Evolutionary conservation across 768 basidiomycete species (phyloP), one percentile per base, ranked within the genome.

Genomic region (Lentinula lateritia): DNA sequence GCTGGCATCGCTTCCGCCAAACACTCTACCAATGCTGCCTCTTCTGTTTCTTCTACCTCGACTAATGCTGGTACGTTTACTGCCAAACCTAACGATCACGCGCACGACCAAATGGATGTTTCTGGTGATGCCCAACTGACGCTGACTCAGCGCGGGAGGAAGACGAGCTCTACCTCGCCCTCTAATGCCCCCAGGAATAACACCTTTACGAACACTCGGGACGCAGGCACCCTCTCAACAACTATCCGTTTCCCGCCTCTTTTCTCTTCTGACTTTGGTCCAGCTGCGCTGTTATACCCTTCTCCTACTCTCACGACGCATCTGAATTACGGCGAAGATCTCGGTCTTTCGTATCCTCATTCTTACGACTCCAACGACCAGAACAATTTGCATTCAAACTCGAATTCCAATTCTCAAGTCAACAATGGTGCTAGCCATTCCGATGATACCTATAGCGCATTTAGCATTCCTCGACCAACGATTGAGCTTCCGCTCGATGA

Each of bases 401-500:
- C 38, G 1, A 13, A 13, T 13, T 8, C 38, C 9, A 39, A 28
- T 28, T 28, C 28, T 28, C 28, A 28, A 28, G 28, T 28, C 28
- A 28, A 28, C 3, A 28, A 28, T 28, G 3, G 28, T 28, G 28
- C 2, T 28, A 28, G 28, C 28, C 28, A 46, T 5, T 18, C 45
- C 9, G 9, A 18, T 46, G 2, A 46, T n/a, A n/a, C 45, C 9
- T 46, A 46, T 18, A 46, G 45, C 18, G 74, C 79, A 38, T 82
- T 91, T 67, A 81, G 80, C 72, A 85, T 93, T 63, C 71, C 76
- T 8, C 85, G 91, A 10, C 92, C 91, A 0, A 93, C 92, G 46
- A 92, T 93, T 68, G 91, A 93, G 70, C 83, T 93, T 32, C 87
- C 89, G 5, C 82, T 93, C n/a, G 91, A 94, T 65, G 91, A 94